Evolutionary conservation across 371 early-diverging fungal species (phyloP).

Genomic region (Mortierella sp.): DNA sequence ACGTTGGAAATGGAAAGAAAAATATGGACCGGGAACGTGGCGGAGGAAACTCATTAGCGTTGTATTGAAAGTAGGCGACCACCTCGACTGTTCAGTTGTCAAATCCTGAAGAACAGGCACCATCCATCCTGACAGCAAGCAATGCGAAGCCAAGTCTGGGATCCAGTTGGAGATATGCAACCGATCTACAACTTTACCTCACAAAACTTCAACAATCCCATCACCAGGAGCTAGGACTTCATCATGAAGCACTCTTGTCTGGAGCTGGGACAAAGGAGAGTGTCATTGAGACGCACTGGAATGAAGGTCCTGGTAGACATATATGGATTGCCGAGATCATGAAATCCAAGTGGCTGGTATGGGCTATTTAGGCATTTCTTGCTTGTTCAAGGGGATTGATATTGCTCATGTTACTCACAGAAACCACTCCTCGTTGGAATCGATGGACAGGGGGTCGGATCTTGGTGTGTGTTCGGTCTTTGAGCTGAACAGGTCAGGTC

Average conservation of each 20-base stretch:
- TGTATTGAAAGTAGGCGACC: conserved; percentile 14
- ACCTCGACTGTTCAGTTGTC: conserved; percentile 24
- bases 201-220: conserved; percentile 6
- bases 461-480: too few species aligned
- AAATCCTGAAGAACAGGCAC: conserved; percentile 35
- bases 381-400: too few species aligned
- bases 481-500: too few species aligned
- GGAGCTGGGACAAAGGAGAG: not conserved
- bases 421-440: too few species aligned
- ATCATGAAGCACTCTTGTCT: conserved; percentile 1
- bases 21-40: too few species aligned
- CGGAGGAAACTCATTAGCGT: not conserved
- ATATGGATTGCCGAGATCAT: conserved; percentile 31
- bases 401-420: too few species aligned
- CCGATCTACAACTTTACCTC: conserved; percentile 35
- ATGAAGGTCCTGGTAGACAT: not conserved
- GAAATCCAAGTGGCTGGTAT: conserved; percentile 37
- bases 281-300: not conserved
- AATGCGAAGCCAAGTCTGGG: conserved; percentile 33
- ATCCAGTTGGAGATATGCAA: conserved; percentile 35
- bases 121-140: conserved; percentile 30
- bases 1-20: too few species aligned
- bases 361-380: not conserved
- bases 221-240: not conserved
- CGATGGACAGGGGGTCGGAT: too few species aligned